phyloP scores from a whole-genome alignment of 2,329 filamentous ascomycete genomes.

The Colletotrichum lentis region DNA sequence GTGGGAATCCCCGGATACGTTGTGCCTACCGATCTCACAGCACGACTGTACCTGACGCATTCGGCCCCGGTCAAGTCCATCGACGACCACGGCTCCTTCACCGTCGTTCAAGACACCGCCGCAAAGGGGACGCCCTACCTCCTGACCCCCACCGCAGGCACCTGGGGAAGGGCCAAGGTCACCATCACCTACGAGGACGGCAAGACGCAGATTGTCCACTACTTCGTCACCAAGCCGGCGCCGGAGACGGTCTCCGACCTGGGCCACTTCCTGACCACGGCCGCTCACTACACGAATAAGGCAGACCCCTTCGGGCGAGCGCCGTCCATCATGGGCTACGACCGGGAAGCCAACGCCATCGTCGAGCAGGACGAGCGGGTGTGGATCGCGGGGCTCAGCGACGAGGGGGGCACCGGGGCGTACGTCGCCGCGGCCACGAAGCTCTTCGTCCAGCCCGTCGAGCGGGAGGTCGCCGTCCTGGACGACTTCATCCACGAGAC shows the following conservation, averaged over 20 bases:
- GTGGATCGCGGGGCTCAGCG: conserved; percentile 68
- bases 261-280: conserved; percentile 62
- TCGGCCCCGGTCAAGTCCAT: conserved; percentile 52
- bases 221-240: conserved; percentile 60
- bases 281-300: conserved; percentile 60
- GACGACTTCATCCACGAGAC: conserved; percentile 63
- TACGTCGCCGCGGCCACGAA: conserved; percentile 65
- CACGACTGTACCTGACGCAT: conserved; percentile 56
- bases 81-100: conserved; percentile 49
- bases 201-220: conserved; percentile 63
- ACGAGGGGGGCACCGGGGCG: conserved; percentile 66
- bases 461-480: conserved; percentile 59
- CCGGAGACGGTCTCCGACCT: conserved; percentile 56
- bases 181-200: conserved; percentile 58
- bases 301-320: conserved; percentile 63
- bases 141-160: conserved; percentile 52
- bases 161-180: conserved; percentile 60
- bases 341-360: conserved; percentile 55
- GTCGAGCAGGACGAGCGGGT: conserved; percentile 59
- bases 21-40: conserved; percentile 56
- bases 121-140: conserved; percentile 46
- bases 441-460: conserved; percentile 59
- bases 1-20: conserved; percentile 65
- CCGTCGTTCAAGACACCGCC: conserved; percentile 21
- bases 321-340: conserved; percentile 65